phyloP scores from a whole-genome alignment of 139 green algal genomes.

The Coelastrella sp. region DNA sequence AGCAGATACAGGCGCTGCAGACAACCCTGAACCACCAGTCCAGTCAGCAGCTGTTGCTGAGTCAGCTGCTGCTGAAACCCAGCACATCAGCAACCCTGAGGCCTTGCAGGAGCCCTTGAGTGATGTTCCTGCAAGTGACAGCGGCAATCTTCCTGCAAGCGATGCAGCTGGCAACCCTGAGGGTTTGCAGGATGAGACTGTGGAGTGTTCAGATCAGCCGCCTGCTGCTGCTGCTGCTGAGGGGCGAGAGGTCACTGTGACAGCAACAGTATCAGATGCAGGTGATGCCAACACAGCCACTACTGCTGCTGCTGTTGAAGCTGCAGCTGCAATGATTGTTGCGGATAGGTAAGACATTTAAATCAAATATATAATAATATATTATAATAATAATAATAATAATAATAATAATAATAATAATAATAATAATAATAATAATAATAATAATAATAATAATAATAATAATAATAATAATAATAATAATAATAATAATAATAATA shows the following conservation, averaged over 20 bases:
- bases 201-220: not conserved
- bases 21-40: not conserved
- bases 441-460: too few relatives aligned
- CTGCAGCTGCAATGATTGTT: not conserved
- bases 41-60: not conserved
- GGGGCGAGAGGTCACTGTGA: not conserved
- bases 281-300: not conserved
- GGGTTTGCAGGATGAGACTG: not conserved
- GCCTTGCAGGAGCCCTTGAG: not conserved
- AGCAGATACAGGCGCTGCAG: not conserved
- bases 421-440: too few relatives aligned
- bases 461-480: too few relatives aligned
- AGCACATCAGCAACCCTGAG: not conserved
- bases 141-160: not conserved
- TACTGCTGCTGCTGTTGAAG: not conserved
- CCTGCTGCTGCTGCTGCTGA: not conserved
- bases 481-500: too few relatives aligned
- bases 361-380: too few relatives aligned
- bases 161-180: not conserved
- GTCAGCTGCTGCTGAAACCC: not conserved
- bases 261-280: not conserved
- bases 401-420: too few relatives aligned
- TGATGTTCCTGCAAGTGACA: not conserved
- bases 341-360: not conserved
- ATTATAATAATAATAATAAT: too few relatives aligned